A percentile compares a stretch with the other conserved stretches of the same genome.
Evolutionary conservation across 768 basidiomycete species (phyloP).

Genomic region (Neoboletus brunneissimus): DNA sequence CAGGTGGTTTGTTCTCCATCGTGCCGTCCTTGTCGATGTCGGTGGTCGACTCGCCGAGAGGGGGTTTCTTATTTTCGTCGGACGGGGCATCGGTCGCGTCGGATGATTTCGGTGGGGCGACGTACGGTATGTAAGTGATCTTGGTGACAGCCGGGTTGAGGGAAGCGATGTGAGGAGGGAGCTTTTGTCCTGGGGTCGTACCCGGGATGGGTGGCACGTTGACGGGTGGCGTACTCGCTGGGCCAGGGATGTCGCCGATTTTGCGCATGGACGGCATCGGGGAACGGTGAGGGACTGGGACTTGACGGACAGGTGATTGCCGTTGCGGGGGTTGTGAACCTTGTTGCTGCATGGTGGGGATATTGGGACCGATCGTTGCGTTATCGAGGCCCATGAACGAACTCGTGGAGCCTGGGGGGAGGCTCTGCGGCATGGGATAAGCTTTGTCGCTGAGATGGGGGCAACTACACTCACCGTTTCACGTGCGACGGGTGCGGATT

Average conservation of each 20-base stretch:
- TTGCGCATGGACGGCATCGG: constrained; percentile 23
- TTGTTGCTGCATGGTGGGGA: constrained; percentile 18
- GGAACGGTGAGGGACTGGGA: constrained; percentile 20
- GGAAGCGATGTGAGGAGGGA: constrained; percentile 32
- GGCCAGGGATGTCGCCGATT: constrained; percentile 15
- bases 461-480: constrained; percentile 20
- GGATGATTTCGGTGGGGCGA: constrained; percentile 16
- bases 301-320: constrained; percentile 25
- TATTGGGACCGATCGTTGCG: constrained; percentile 6
- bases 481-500: constrained; percentile 24
- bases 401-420: constrained; percentile 21
- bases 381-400: constrained; percentile 26
- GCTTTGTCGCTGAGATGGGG: background rate
- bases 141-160: constrained; percentile 33
- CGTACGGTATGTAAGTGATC: constrained; percentile 29
- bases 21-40: constrained; percentile 20
- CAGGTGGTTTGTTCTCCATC: constrained; percentile 12
- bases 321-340: constrained; percentile 28
- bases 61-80: constrained; percentile 27
- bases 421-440: constrained; percentile 17
- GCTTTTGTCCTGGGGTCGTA: constrained; percentile 28
- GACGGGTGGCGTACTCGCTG: constrained; percentile 11
- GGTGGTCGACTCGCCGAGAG: background rate
- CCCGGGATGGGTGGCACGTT: constrained; percentile 27
- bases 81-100: constrained; percentile 16